Conservation (phyloP, 208 protist genomes). For the Trypanosoma melophagium region DNA sequence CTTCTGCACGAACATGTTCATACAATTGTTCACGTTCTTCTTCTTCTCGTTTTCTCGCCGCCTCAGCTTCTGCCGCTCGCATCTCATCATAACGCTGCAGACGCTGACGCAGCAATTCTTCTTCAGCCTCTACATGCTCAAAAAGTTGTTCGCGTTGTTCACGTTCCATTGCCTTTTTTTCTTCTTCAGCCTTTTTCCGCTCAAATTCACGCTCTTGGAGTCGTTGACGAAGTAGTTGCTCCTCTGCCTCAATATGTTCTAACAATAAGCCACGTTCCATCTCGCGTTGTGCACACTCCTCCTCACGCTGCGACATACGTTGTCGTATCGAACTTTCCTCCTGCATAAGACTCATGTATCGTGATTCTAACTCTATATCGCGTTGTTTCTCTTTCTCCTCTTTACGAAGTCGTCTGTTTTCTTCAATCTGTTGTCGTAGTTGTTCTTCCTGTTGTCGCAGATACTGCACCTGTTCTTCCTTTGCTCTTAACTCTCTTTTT, state of each 20-base stretch:
- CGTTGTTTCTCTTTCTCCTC: conserved; percentile 13
- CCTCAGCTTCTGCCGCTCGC: conserved; percentile 43
- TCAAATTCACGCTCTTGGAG: conserved; percentile 35
- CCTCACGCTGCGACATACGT: conserved; percentile 25
- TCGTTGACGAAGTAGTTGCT: conserved; percentile 40
- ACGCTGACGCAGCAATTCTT: conserved; percentile 58
- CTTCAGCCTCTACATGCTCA: conserved; percentile 59
- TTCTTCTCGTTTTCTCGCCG: conserved; percentile 27
- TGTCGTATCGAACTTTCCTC: conserved; percentile 12
- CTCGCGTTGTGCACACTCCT: conserved; percentile 27
- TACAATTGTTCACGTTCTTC: conserved; percentile 47
- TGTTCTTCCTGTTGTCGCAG: conserved; percentile 32
- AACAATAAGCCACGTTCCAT: conserved; percentile 37
- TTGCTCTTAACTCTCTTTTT: conserved; percentile 20
- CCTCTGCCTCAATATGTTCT: conserved; percentile 58
- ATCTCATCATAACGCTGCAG: conserved; percentile 49
- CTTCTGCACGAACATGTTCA: conserved; percentile 66
- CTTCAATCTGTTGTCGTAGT: conserved; percentile 20
- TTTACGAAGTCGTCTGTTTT: conserved; percentile 4
- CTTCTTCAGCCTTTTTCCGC: conserved; percentile 30
- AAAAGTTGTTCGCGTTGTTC: conserved; percentile 46
- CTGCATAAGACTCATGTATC: conserved; percentile 8
- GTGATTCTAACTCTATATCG: conserved; percentile 20
- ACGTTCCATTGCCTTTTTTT: conserved; percentile 35
- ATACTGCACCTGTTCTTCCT: conserved; percentile 28